A percentile compares a stretch with the other conserved stretches of the same genome.
These are phyloP conservation scores for Oryza glumipatula DNA, from an alignment of 176 grass and related monocot genomes.

Conservation along the genomic window DNA sequence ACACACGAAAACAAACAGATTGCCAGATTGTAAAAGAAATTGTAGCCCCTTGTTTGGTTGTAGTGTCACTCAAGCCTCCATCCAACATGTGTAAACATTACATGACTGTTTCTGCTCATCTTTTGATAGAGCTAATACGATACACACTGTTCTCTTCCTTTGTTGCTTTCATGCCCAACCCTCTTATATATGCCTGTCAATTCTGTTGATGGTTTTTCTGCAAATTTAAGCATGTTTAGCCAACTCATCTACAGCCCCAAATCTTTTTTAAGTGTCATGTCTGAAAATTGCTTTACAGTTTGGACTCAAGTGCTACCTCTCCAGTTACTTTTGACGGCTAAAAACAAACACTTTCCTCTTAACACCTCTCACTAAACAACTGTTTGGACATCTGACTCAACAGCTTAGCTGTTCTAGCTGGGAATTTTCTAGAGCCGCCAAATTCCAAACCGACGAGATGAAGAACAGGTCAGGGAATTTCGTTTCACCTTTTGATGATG, in stretches of 20 bases:
- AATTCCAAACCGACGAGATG: neutral
- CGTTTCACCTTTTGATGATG: neutral
- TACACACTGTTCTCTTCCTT: neutral
- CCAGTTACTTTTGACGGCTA: neutral
- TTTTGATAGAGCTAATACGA: neutral
- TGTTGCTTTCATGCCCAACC: neutral
- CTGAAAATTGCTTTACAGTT: neutral
- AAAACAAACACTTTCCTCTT: neutral
- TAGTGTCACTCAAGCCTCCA: neutral
- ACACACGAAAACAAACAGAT: neutral
- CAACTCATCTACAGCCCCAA: neutral
- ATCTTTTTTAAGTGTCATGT: neutral
- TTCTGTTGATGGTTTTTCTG: neutral
- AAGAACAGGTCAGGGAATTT: conserved; percentile 19
- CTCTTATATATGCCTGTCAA: neutral
- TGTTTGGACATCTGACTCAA: neutral
- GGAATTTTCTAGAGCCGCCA: neutral
- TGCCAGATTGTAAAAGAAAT: neutral
- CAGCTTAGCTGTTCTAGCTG: neutral
- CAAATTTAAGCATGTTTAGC: neutral
- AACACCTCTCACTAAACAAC: neutral
- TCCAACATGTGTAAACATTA: neutral
- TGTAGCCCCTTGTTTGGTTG: neutral
- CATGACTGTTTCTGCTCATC: neutral
- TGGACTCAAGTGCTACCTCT: neutral